Evolutionary conservation across 2,329 filamentous ascomycete species (phyloP).

Genomic region (Fusarium veterinarium): DNA sequence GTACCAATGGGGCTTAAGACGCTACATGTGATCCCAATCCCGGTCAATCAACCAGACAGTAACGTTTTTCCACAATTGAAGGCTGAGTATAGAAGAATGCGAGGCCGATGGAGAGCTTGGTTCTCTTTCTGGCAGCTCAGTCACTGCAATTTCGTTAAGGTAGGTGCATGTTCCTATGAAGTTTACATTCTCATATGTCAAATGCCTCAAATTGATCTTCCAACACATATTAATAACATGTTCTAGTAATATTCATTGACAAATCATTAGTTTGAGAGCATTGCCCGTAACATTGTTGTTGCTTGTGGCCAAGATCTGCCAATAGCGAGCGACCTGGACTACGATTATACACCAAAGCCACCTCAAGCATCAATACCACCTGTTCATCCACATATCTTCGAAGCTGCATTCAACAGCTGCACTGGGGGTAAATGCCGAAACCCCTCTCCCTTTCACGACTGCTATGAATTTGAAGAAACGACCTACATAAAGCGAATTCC

Average conservation of each 20-base stretch:
- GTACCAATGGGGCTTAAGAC: conserved; percentile 4
- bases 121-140: conserved; percentile 20
- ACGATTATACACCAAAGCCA: conserved; percentile 13
- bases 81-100: background rate
- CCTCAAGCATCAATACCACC: conserved; percentile 5
- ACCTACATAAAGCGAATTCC: conserved; percentile 14
- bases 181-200: background rate
- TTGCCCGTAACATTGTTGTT: conserved; percentile 4
- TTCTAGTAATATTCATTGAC: background rate
- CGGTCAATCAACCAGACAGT: background rate
- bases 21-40: background rate
- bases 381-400: conserved; percentile 10
- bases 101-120: background rate
- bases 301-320: conserved; percentile 7
- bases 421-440: background rate
- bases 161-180: background rate
- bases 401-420: conserved; percentile 16
- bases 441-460: conserved; percentile 1
- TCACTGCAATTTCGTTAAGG: conserved; percentile 20
- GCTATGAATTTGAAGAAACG: conserved; percentile 14
- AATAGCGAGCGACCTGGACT: background rate
- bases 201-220: no score
- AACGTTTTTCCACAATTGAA: conserved; percentile 1
- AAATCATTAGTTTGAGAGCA: background rate
- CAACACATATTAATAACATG: background rate